Conservation (phyloP, 73 alveolate species). For the Tetrahymena thermophila region DNA sequence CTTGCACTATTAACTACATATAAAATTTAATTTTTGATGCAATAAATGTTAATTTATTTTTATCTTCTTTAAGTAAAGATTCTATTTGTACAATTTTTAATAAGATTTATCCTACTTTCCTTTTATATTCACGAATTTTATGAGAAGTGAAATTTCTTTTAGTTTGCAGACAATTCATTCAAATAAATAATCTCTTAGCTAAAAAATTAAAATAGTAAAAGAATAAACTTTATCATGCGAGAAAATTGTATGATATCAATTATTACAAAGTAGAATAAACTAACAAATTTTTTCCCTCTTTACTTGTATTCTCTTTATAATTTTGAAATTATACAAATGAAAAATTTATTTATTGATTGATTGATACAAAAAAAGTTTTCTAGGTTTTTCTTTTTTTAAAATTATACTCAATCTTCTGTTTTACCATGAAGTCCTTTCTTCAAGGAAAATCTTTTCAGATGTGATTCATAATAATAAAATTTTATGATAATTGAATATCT, state of each 20-base stretch:
- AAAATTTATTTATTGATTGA: neutral
- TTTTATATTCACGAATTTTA: too few species aligned
- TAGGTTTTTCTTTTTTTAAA: neutral
- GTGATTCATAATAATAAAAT: neutral
- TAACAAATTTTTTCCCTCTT: neutral
- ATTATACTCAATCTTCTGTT: neutral
- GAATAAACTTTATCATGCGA: neutral
- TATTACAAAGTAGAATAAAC: neutral
- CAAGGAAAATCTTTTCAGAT: neutral
- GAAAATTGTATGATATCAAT: neutral
- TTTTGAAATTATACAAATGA: neutral
- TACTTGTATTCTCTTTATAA: neutral
- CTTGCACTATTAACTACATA: neutral
- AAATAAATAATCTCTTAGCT: neutral
- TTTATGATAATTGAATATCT: neutral
- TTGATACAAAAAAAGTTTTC: neutral
- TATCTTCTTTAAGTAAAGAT: too few species aligned
- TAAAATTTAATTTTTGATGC: too few species aligned
- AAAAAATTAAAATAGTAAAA: neutral
- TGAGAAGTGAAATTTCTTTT: neutral
- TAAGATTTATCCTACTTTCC: neutral
- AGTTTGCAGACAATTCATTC: neutral
- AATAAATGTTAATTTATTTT: too few species aligned
- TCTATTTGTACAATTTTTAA: too few species aligned
- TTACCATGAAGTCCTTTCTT: neutral